Evolutionary conservation across 2,329 filamentous ascomycete species (phyloP).

Genomic region (Aureobasidium sp.): DNA sequence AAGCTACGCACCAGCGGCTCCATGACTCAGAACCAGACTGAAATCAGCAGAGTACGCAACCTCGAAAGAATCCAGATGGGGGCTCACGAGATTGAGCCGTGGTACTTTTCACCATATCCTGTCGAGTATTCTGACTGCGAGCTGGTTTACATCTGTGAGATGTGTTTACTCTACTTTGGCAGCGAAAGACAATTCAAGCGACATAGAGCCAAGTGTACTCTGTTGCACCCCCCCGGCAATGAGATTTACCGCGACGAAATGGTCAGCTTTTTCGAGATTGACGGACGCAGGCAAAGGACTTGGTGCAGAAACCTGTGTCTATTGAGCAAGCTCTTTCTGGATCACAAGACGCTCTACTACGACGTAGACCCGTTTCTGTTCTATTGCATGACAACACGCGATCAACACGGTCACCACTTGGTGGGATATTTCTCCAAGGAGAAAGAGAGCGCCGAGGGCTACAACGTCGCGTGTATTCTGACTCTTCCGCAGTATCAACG

Average conservation of each 20-base stretch:
- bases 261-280: slow-evolving; percentile 95
- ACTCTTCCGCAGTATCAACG: slow-evolving; percentile 94
- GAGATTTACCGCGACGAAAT: slow-evolving; percentile 95
- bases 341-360: slow-evolving; percentile 98
- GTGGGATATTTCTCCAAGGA: slow-evolving; percentile 99
- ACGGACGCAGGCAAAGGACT: slow-evolving; percentile 84
- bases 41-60: slow-evolving; percentile 92
- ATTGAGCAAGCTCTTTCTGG: slow-evolving; percentile 90
- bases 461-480: slow-evolving; percentile 96
- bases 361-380: slow-evolving; percentile 99
- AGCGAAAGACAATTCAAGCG: slow-evolving; percentile 74
- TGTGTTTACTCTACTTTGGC: slow-evolving; percentile 87
- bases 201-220: slow-evolving; percentile 81
- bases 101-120: slow-evolving; percentile 98
- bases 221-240: slow-evolving; percentile 91
- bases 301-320: slow-evolving; percentile 96
- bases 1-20: slow-evolving; percentile 89
- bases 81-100: slow-evolving; percentile 83
- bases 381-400: slow-evolving; percentile 91
- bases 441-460: slow-evolving; percentile 92
- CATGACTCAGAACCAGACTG: slow-evolving; percentile 98
- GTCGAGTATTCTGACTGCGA: slow-evolving; percentile 82
- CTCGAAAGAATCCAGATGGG: slow-evolving; percentile 93
- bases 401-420: slow-evolving; percentile 84
- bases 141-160: slow-evolving; percentile 93